Evolutionary conservation across 192 early-diverging fungal species (phyloP).

Genomic region (Chytriomyces hyalinus): DNA sequence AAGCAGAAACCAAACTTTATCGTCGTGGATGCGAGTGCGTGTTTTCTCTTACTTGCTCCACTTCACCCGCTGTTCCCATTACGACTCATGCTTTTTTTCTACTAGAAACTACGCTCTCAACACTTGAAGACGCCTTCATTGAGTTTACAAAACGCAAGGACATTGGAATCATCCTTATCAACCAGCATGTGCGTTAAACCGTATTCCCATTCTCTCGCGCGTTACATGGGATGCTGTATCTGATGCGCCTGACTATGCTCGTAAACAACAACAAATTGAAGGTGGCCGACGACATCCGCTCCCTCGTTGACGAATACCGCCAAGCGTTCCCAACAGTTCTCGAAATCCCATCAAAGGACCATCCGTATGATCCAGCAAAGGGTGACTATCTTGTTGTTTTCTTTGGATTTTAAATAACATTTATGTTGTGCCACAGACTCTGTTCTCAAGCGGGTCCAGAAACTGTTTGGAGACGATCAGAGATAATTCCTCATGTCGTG

Average conservation of each 20-base stretch:
- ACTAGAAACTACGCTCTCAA: slow-evolving; percentile 56
- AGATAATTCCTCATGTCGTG: no score
- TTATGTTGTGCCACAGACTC: slow-evolving; percentile 43
- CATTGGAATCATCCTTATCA: slow-evolving; percentile 97
- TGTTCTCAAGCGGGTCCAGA: slow-evolving; percentile 60
- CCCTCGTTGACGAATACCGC: slow-evolving; percentile 85
- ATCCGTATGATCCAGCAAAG: slow-evolving; percentile 88
- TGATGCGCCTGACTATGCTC: neutral
- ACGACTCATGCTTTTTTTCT: neutral
- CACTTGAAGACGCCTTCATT: slow-evolving; percentile 71
- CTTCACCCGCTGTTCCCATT: neutral
- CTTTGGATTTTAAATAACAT: neutral
- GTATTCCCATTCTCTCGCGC: no score
- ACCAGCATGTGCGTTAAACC: slow-evolving; percentile 78
- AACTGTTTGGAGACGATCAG: slow-evolving; percentile 56
- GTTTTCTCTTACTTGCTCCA: slow-evolving; percentile 25
- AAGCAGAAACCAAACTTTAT: slow-evolving; percentile 95
- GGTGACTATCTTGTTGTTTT: slow-evolving; percentile 26
- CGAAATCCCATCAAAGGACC: slow-evolving; percentile 99
- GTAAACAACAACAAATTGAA: slow-evolving; percentile 31
- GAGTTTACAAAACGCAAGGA: slow-evolving; percentile 93
- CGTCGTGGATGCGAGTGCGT: slow-evolving; percentile 88
- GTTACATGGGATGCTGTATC: no score
- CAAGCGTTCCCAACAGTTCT: slow-evolving; percentile 96
- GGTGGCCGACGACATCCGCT: slow-evolving; percentile 93